Evolutionary conservation across 345 rosid species (phyloP).

Genomic region (Rhodomyrtus tomentosa): DNA sequence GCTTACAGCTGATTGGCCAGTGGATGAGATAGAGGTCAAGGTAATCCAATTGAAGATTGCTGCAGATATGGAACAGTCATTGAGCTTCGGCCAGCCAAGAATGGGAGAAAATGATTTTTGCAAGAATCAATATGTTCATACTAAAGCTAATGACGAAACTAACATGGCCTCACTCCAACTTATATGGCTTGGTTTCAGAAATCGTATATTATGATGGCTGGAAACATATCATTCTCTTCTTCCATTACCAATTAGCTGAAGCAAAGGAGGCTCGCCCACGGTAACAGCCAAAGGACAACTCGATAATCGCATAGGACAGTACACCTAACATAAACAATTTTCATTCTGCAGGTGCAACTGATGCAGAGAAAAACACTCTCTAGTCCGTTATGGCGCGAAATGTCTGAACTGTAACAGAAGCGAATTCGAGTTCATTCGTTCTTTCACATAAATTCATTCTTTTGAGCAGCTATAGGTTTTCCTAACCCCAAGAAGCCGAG

Average conservation of each 20-base stretch:
- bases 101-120: neutral
- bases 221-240: neutral
- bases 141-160: neutral
- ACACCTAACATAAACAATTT: neutral
- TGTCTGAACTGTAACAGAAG: neutral
- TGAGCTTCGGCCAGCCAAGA: neutral
- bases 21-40: constrained; percentile 68
- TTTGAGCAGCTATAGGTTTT: neutral
- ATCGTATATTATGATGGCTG: neutral
- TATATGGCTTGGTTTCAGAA: neutral
- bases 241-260: neutral
- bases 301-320: neutral
- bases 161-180: neutral
- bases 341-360: neutral
- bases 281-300: neutral
- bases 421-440: neutral
- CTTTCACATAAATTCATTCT: neutral
- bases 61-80: neutral
- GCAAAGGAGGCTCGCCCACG: neutral
- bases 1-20: constrained; percentile 77
- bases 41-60: constrained; percentile 61
- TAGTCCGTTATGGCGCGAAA: neutral
- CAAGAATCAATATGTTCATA: neutral
- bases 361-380: neutral
- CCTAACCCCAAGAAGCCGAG: neutral